These are phyloP conservation scores for Bruguiera gymnorhiza DNA, from an alignment of 345 rosid species.

Conservation along the genomic window DNA sequence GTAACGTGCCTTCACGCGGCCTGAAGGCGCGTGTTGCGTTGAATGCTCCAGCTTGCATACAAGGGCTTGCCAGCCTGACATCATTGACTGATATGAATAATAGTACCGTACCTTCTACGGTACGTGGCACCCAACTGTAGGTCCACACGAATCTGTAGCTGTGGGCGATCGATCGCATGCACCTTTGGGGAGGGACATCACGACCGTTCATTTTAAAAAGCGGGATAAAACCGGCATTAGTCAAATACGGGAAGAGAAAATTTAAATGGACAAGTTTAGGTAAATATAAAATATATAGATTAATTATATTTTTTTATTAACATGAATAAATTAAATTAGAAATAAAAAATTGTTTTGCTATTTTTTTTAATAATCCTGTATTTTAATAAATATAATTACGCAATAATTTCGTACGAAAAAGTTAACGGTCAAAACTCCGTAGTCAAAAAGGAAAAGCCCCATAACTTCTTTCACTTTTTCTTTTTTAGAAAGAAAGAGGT, in stretches of 20 bases:
- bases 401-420: no score
- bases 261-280: no score
- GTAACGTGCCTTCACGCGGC: neutral
- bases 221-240: neutral
- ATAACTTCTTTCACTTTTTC: no score
- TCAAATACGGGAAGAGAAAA: neutral
- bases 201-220: conserved; percentile 6
- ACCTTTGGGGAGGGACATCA: neutral
- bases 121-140: conserved; percentile 20
- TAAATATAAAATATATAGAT: no score
- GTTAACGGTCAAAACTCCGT: no score
- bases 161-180: neutral
- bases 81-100: conserved; percentile 35
- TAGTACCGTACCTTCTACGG: conserved; percentile 25
- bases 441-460: no score
- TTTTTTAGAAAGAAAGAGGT: no score
- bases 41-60: neutral
- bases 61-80: conserved; percentile 31
- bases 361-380: no score
- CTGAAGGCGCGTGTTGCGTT: neutral
- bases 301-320: no score
- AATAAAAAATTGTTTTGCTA: no score
- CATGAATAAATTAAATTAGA: no score
- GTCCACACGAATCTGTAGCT: conserved; percentile 8
- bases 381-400: no score